Base-by-base conservation (phyloP, 2,329 filamentous ascomycete species). In the Aureobasidium sp. region DNA sequence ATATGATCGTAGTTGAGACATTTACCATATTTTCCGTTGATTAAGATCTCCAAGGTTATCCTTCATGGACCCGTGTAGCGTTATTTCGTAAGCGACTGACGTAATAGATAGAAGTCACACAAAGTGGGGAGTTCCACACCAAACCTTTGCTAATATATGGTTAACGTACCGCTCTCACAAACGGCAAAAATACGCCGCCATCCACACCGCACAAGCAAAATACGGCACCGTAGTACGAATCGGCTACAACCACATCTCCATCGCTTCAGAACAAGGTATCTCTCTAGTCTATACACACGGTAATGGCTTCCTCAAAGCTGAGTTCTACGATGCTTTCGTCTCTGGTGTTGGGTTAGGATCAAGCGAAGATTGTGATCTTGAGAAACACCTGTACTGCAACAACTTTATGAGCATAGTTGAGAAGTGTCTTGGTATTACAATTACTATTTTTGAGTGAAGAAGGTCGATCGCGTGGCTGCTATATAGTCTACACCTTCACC, bases 301-400 rank as follows among this genome's bases (percentile, higher is more conserved):
- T 6, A 77, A 77, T 60, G 76, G 76, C 0, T 77, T 77, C 53
- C 56, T 75, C 16, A 78, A 78, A 67, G 71, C 71, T 31, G 66
- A 69, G 23, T 74, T 74, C 58, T 78, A 78, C 56, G 74, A 77
- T 66, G 74, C 76, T 27, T 77, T 78, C 50, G 70, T 76, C 13
- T 76, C 74, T 11, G 72, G 73, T 76, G 66, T 42, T 72, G 48
- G 73, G 73, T 62, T 67, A 72, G 40, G 18, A 72, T 75, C 67
- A 66, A 68, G 29, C 25, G 38, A 20, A 33, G 38, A 31, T 1
- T 36, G 7, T 53, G 50, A 53, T 33, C 6, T 11, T 16, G 25
- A n/a, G 25, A 13, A 13, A 36, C 7, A 36, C 33, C 33, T 13
- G 7, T 7, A 36, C 7, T 36, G 7, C 38, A 16, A 40, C 4